Evolutionary conservation across 306 rosid species (phyloP), one percentile per base, ranked within the genome.

Genomic region (Fragaria vesca): DNA sequence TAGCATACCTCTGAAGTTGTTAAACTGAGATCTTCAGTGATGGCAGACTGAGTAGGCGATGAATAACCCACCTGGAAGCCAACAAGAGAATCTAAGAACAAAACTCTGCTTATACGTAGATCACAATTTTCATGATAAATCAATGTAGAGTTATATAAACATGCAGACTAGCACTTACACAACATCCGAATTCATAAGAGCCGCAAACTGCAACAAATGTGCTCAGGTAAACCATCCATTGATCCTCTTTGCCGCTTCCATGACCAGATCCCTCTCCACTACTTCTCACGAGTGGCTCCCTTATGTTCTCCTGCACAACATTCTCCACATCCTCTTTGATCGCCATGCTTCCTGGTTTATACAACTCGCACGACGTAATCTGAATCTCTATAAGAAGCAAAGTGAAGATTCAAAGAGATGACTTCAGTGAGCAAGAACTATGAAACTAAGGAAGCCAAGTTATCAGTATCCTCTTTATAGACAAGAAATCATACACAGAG

Each of bases 181-280:
- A 93, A 71, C 86, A 69, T 75, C 99, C 99, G 69, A 95, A 92
- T 80, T 77, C 96, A 79, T 86, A 95, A 71, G 99, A 89, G 40
- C 99, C 97, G 66, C 93, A 95, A 12, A 92, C 96, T 40, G 97
- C 96, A 73, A 95, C 87, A 43, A 91, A 68, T 47, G 97, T 95
- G 67, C 81, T 81, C 52, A 92, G 87, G 82, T 92, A 95, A 75
- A 95, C 93, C 96, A 95, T 91, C 99, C 97, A 95, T 75, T 89
- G 91, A 51, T 87, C 83, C 30, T 85, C 85, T 70, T 47, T 40
- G 66, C 78, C 74, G 74, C 50, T 80, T 75, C 54, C 73, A 76
- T 68, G 72, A 52, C 62, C 67, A 17, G 83, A 69, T 54, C 83
- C 81, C 46, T 62, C 80, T 71, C 77, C 87, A 45, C 48, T 4